Evolutionary conservation across 2,329 filamentous ascomycete genomes (phyloP).

Genomic region (Chaetothyriales sp.): DNA sequence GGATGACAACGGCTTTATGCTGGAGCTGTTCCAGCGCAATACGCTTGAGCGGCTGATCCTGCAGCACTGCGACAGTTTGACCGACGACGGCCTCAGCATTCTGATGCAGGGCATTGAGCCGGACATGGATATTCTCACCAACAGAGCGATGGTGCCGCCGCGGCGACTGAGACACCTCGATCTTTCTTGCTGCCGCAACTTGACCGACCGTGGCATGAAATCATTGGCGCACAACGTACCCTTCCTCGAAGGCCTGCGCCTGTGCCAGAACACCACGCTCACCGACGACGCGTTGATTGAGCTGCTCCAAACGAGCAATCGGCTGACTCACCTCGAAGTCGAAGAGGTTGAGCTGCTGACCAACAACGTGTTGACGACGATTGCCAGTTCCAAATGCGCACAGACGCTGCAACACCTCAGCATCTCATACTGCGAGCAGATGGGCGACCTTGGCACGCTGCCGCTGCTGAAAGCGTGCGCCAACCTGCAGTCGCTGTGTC

Average conservation of each 20-base stretch:
- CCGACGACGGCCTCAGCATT: conserved; percentile 56
- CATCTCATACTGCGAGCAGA: conserved; percentile 74
- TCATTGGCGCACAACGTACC: conserved; percentile 62
- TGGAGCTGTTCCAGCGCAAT: conserved; percentile 65
- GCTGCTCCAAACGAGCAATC: conserved; percentile 60
- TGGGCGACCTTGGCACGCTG: conserved; percentile 74
- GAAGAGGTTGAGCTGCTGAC: conserved; percentile 72
- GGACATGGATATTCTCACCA: conserved; percentile 67
- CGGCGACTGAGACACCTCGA: conserved; percentile 74
- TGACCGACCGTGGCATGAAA: conserved; percentile 62
- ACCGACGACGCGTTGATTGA: conserved; percentile 59
- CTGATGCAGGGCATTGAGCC: conserved; percentile 66
- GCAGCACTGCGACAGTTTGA: conserved; percentile 65
- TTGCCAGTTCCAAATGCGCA: conserved; percentile 66
- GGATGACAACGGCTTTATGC: conserved; percentile 57
- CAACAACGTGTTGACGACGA: conserved; percentile 58
- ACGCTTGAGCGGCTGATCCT: conserved; percentile 69
- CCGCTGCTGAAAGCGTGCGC: conserved; percentile 65
- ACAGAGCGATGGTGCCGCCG: conserved; percentile 59
- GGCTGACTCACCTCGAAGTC: conserved; percentile 73
- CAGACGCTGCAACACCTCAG: conserved; percentile 62
- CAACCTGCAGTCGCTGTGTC: conserved; percentile 56
- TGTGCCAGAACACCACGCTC: conserved; percentile 63
- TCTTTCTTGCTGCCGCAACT: conserved; percentile 59
- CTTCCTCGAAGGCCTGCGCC: conserved; percentile 65